These are phyloP conservation scores for Ramalina intermedia DNA, from an alignment of 495 filamentous ascomycete genomes.

Conservation along the genomic window DNA sequence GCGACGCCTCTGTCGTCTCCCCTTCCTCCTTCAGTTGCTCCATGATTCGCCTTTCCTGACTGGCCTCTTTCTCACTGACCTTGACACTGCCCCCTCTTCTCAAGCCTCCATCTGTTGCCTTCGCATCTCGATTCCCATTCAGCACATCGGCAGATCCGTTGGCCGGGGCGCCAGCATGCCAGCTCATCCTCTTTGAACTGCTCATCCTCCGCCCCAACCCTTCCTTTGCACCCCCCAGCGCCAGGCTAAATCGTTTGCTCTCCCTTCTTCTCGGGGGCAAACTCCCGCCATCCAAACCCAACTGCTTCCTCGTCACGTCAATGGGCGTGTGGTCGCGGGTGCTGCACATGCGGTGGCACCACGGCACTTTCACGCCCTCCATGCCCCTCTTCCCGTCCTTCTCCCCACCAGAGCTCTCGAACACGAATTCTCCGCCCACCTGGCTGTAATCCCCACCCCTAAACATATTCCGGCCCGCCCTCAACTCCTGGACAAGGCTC, in stretches of 20 bases:
- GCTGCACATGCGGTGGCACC: slow-evolving; percentile 75
- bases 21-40: slow-evolving; percentile 8
- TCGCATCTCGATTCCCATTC: not conserved
- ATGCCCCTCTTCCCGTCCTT: slow-evolving; percentile 23
- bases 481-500: slow-evolving; percentile 42
- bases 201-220: not conserved
- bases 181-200: not conserved
- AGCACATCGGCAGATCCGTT: not conserved
- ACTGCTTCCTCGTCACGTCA: slow-evolving; percentile 40
- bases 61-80: slow-evolving; percentile 9
- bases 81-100: not conserved
- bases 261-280: not conserved
- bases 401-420: slow-evolving; percentile 30
- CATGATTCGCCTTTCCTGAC: slow-evolving; percentile 7
- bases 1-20: not conserved
- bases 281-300: slow-evolving; percentile 37
- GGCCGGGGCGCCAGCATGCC: not conserved
- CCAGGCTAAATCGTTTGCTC: not conserved
- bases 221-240: not conserved
- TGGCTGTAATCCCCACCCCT: slow-evolving; percentile 55
- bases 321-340: slow-evolving; percentile 70
- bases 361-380: slow-evolving; percentile 32
- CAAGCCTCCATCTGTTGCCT: not conserved
- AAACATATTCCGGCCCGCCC: slow-evolving; percentile 32
- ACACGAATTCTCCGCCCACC: slow-evolving; percentile 76